Conservation (phyloP, 208 protist species). For the Trypanosoma conorhini region DNA sequence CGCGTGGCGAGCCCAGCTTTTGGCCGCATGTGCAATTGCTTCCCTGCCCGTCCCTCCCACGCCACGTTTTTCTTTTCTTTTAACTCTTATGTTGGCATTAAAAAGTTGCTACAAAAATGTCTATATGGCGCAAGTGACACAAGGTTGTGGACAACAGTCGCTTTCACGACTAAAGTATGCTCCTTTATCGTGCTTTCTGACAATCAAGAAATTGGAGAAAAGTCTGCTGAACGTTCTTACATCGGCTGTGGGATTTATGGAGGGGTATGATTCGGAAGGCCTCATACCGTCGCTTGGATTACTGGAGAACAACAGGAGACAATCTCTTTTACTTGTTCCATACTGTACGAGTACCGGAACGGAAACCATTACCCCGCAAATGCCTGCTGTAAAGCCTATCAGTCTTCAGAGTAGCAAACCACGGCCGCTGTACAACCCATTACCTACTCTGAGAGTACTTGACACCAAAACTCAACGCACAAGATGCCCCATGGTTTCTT, state of each 20-base stretch:
- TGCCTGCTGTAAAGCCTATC: not conserved
- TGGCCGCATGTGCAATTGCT: too few species aligned
- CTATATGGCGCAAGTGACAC: not conserved
- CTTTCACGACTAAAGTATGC: slow-evolving; percentile 24
- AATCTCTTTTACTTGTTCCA: slow-evolving; percentile 6
- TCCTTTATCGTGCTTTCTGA: slow-evolving; percentile 14
- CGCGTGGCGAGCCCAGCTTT: too few species aligned
- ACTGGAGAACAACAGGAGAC: not conserved
- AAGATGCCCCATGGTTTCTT: not conserved
- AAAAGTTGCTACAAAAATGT: not conserved
- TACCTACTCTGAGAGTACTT: not conserved
- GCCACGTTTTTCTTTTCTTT: not conserved
- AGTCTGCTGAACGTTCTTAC: slow-evolving; percentile 17
- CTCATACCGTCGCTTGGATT: slow-evolving; percentile 5
- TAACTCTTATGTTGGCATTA: not conserved
- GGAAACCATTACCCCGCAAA: not conserved
- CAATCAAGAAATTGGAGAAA: slow-evolving; percentile 2
- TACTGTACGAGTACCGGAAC: not conserved
- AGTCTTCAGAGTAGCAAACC: not conserved
- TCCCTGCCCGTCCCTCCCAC: not conserved
- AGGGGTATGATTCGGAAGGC: slow-evolving; percentile 25
- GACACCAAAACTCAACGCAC: too few species aligned
- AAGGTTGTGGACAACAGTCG: slow-evolving; percentile 22
- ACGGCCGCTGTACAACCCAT: not conserved
- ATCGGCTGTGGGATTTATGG: slow-evolving; percentile 28